Evolutionary conservation across 768 basidiomycete species (phyloP).

Genomic region (Hirschioporus abietinus): DNA sequence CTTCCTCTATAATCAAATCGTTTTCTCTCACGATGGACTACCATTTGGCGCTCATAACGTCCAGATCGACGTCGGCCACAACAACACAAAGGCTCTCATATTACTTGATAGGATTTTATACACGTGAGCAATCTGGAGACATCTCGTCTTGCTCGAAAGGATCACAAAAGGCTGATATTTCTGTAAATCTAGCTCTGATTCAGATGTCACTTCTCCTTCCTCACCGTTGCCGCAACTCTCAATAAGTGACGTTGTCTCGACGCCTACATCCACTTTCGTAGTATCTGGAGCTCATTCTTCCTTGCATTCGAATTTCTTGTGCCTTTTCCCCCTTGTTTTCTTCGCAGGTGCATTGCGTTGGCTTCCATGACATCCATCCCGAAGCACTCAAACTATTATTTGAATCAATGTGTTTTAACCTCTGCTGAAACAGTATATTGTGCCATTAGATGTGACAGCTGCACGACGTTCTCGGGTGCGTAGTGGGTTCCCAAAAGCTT

Average conservation of each 20-base stretch:
- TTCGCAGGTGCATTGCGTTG: too few species aligned
- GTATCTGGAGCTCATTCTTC: too few species aligned
- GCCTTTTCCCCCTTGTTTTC: too few species aligned
- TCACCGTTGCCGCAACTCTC: neutral
- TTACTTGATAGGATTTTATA: neutral
- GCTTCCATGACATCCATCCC: too few species aligned
- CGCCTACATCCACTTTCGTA: neutral
- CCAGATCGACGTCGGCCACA: neutral
- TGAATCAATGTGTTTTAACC: too few species aligned
- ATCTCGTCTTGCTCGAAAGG: neutral
- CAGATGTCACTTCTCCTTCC: neutral
- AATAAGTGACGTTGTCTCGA: neutral
- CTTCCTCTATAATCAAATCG: constrained; percentile 11
- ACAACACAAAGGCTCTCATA: neutral
- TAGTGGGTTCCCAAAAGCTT: too few species aligned
- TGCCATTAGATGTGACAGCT: too few species aligned
- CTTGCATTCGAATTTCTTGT: neutral
- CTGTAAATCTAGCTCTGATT: neutral
- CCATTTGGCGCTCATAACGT: neutral
- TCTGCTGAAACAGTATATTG: too few species aligned
- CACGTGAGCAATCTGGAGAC: neutral
- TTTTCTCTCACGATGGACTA: neutral
- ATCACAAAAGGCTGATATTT: neutral
- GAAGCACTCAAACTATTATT: too few species aligned
- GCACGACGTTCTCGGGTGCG: too few species aligned